Conservation (phyloP, 2,329 filamentous ascomycete genomes). For the Coniosporium tulheliwenetii region DNA sequence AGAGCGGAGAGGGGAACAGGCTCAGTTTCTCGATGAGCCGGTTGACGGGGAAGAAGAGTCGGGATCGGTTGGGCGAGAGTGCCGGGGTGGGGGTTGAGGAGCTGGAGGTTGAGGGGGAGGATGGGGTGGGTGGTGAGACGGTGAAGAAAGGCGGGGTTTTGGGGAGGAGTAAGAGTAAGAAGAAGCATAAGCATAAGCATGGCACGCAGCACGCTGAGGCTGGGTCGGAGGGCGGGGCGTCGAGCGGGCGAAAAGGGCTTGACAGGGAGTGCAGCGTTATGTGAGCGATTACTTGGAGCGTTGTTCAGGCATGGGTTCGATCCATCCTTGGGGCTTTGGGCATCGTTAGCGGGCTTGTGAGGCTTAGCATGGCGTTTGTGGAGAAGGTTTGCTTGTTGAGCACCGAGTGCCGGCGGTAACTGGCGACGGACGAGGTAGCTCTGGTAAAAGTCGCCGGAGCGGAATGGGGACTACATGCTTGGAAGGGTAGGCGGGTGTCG, state of each 20-base stretch:
- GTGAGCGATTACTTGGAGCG: slow-evolving; percentile 11
- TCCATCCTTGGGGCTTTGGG: too few relatives aligned
- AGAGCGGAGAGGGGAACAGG: slow-evolving; percentile 20
- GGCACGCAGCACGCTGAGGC: slow-evolving; percentile 6
- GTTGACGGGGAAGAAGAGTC: slow-evolving; percentile 24
- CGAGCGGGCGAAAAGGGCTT: slow-evolving; percentile 13
- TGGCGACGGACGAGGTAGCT: too few relatives aligned
- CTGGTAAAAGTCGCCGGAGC: too few relatives aligned
- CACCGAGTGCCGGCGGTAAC: too few relatives aligned
- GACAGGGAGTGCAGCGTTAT: slow-evolving; percentile 29
- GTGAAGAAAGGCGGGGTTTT: slow-evolving; percentile 7
- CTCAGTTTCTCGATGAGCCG: slow-evolving; percentile 25
- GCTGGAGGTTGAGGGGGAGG: slow-evolving; percentile 5
- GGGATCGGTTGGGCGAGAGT: slow-evolving; percentile 10
- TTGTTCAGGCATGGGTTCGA: too few relatives aligned
- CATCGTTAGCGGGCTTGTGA: too few relatives aligned
- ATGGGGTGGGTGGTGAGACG: slow-evolving; percentile 11
- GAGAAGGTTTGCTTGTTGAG: too few relatives aligned
- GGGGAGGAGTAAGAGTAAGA: slow-evolving; percentile 3
- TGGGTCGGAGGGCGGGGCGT: slow-evolving; percentile 9
- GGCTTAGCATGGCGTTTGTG: too few relatives aligned
- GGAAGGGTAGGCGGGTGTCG: too few relatives aligned
- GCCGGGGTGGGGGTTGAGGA: neutral
- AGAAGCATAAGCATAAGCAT: slow-evolving; percentile 13
- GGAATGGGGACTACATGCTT: too few relatives aligned